Conservation (phyloP, 208 protist genomes). For the Leishmania tarentolae region DNA sequence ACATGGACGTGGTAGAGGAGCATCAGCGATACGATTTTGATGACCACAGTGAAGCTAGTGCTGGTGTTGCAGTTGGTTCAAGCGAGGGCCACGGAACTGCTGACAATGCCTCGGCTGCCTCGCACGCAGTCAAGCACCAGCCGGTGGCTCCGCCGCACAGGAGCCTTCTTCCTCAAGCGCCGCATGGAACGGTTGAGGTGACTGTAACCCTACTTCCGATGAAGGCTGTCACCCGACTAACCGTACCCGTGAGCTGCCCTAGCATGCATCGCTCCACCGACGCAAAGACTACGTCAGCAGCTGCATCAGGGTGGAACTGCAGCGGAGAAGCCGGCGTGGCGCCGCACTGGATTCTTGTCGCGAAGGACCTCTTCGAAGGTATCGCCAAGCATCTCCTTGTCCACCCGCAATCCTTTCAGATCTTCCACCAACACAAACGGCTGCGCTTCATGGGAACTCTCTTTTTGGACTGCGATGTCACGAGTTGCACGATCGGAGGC, state of each 20-base stretch:
- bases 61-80: background rate
- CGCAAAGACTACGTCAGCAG: background rate
- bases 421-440: conserved; percentile 58
- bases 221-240: conserved; percentile 26
- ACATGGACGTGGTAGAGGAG: conserved; percentile 2
- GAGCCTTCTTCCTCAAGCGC: conserved; percentile 24
- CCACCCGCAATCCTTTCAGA: conserved; percentile 65
- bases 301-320: background rate
- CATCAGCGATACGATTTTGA: background rate
- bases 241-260: conserved; percentile 33
- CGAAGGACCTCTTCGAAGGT: conserved; percentile 64
- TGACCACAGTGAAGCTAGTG: background rate
- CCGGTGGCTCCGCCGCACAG: conserved; percentile 8
- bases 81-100: background rate
- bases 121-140: background rate
- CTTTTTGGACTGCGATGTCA: conserved; percentile 49
- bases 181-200: conserved; percentile 35
- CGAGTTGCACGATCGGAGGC: background rate
- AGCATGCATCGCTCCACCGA: conserved; percentile 14
- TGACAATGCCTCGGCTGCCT: background rate
- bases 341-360: conserved; percentile 48
- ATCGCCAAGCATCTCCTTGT: conserved; percentile 51
- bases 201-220: conserved; percentile 39
- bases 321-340: background rate
- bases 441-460: conserved; percentile 68